phyloP scores from a whole-genome alignment of 306 rosid genomes.

The Begonia loranthoides region DNA sequence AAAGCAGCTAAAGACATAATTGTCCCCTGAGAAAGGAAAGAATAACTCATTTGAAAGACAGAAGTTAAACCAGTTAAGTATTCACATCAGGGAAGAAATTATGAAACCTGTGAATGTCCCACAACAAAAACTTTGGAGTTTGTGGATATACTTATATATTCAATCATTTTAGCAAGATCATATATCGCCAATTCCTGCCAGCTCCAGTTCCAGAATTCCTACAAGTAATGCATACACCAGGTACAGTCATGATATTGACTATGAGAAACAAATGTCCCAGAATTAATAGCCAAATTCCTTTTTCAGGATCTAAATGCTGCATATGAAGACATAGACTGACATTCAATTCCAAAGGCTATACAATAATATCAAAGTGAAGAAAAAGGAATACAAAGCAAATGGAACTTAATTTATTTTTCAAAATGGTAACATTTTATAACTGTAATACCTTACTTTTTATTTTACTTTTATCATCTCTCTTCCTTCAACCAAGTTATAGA shows the following conservation, averaged over 20 bases:
- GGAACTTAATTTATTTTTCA: no score
- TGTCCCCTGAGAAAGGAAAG: conserved; percentile 51
- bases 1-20: conserved; percentile 63
- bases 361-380: no score
- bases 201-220: conserved; percentile 97
- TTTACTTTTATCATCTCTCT: no score
- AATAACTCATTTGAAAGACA: conserved; percentile 9
- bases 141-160: conserved; percentile 35
- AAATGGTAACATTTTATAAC: no score
- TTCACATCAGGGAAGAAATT: conserved; percentile 13
- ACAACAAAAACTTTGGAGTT: conserved; percentile 55
- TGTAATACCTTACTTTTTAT: no score
- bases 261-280: no score
- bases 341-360: no score
- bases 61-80: conserved; percentile 5
- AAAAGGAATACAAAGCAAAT: no score
- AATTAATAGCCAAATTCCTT: no score
- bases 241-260: not conserved
- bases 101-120: conserved; percentile 87
- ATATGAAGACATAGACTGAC: not conserved
- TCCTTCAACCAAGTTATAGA: no score
- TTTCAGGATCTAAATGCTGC: no score
- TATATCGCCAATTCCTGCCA: conserved; percentile 75
- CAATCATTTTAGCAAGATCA: conserved; percentile 67
- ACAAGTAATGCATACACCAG: conserved; percentile 17